phyloP scores from a whole-genome alignment of 495 filamentous ascomycete species.

The Hypomontagnella monticulosa region DNA sequence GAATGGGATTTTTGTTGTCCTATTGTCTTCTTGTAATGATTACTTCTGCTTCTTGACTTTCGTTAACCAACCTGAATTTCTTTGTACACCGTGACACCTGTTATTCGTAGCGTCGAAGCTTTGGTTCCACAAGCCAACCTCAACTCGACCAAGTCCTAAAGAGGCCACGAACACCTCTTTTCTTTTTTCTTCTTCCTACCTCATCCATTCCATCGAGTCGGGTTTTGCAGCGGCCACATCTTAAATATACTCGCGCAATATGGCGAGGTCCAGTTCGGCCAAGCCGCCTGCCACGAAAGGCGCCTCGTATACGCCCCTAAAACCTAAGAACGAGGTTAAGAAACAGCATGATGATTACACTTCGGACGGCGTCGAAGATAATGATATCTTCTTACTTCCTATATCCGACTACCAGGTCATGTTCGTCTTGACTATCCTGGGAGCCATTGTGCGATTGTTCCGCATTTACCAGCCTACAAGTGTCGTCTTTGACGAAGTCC shows the following conservation, averaged over 20 bases:
- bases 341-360: constrained; percentile 65
- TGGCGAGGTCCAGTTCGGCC: constrained; percentile 54
- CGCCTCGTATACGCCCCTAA: constrained; percentile 35
- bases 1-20: constrained; percentile 43
- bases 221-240: constrained; percentile 5
- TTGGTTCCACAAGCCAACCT: constrained; percentile 5
- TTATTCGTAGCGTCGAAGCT: constrained; percentile 20
- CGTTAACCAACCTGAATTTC: constrained; percentile 50
- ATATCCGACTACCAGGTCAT: constrained; percentile 82
- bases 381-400: constrained; percentile 79
- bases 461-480: constrained; percentile 95
- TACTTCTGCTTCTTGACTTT: constrained; percentile 57
- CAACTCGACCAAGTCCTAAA: constrained; percentile 18
- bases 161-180: constrained; percentile 37
- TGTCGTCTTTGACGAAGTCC: constrained; percentile 98
- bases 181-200: constrained; percentile 2
- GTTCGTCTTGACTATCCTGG: constrained; percentile 75
- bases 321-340: constrained; percentile 46
- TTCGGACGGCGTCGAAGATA: constrained; percentile 72
- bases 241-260: constrained; percentile 30
- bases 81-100: constrained; percentile 26
- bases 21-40: constrained; percentile 56
- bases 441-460: constrained; percentile 85
- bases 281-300: constrained; percentile 52
- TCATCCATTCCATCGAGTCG: constrained; percentile 11